Percentiles rank a stretch among this genome's conserved stretches.
phyloP scores from a whole-genome alignment of 2,329 filamentous ascomycete genomes.

The Gliomastix tumulicola region DNA sequence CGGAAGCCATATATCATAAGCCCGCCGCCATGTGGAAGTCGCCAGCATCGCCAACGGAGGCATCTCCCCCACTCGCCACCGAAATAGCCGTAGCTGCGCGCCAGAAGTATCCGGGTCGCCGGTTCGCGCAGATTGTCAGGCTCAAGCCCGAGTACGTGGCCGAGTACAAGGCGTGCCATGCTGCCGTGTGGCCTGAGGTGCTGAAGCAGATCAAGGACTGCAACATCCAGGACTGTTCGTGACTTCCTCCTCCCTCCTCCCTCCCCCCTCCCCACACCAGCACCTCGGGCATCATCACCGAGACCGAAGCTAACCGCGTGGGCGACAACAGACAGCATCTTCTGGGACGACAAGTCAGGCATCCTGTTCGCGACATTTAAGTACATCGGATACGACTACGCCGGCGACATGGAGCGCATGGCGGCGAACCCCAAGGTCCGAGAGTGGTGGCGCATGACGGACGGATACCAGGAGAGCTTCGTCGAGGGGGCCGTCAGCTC shows the following conservation, averaged over 20 bases:
- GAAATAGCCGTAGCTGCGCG: too few species aligned
- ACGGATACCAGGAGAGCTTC: conserved; percentile 63
- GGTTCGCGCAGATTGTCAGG: conserved; percentile 67
- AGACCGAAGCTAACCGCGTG: too few species aligned
- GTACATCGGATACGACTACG: conserved; percentile 68
- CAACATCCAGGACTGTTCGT: conserved; percentile 67
- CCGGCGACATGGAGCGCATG: conserved; percentile 72
- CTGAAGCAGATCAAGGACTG: conserved; percentile 68
- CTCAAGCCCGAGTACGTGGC: conserved; percentile 60
- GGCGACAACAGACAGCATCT: conserved; percentile 62
- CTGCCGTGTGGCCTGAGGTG: conserved; percentile 71
- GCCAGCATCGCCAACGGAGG: too few species aligned
- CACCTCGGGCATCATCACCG: background rate
- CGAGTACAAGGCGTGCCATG: conserved; percentile 69
- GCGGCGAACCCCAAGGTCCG: conserved; percentile 63
- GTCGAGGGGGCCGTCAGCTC: conserved; percentile 53
- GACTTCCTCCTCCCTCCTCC: conserved; percentile 12
- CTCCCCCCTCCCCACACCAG: background rate
- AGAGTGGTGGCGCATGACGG: conserved; percentile 79
- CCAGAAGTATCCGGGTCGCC: conserved; percentile 39
- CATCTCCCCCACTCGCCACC: too few species aligned
- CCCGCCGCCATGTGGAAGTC: too few species aligned
- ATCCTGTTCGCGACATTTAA: conserved; percentile 73
- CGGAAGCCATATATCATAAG: too few species aligned
- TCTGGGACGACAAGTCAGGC: conserved; percentile 53